Base-by-base conservation (phyloP, 768 basidiomycete genomes). In the Cyclocybe aegerita region DNA sequence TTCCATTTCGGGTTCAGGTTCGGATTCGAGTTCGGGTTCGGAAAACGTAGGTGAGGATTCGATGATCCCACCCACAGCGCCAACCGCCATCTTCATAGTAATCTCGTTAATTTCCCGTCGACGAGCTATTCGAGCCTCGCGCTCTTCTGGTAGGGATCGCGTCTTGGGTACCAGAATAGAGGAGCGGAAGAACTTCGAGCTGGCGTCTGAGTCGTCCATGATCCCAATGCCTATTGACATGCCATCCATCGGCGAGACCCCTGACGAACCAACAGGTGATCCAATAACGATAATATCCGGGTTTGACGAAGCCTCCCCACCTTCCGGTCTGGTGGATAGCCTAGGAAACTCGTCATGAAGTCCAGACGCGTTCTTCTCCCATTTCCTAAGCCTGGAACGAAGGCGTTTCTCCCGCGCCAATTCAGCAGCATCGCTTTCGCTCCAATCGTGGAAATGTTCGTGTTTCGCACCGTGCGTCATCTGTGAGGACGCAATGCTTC, bases 81-180 rank as follows among this genome's bases (percentile, higher is more conserved):
- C 88, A 34, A 92, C 75, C 4, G 82, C 91, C 83, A 91, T 90
- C n/a, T 88, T 81, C 76, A 90, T 86, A 0, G 81, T 84, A 39
- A 93, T 69, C 59, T 90, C 85, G 63, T 93, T 93, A 48, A 91
- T 81, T 57, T 92, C 86, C 49, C 81, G 73, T 50, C 91, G 74
- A 33, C 91, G 73, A 3, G 71, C 68, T 52, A 85, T 73, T 40
- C 91, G 80, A 43, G 73, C 78, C 7, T 71, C 65, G 39, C 73
- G 75, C 61, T 93, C 91, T 9, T 71, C 67, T 2, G 61, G 56
- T 23, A 73, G 62, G 9, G 85, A 83, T 9, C 91, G 81, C 2
- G 68, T 62, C 12, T 69, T 63, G 4, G 91, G 92, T 6, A 93
- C 82, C 23, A 93, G 60, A 17, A 90, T 72, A 4, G 86, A 82